Evolutionary conservation across 164 flowering plant genomes (phyloP), one percentile per base, ranked within the genome.

Genomic region (Vitis amurensis): DNA sequence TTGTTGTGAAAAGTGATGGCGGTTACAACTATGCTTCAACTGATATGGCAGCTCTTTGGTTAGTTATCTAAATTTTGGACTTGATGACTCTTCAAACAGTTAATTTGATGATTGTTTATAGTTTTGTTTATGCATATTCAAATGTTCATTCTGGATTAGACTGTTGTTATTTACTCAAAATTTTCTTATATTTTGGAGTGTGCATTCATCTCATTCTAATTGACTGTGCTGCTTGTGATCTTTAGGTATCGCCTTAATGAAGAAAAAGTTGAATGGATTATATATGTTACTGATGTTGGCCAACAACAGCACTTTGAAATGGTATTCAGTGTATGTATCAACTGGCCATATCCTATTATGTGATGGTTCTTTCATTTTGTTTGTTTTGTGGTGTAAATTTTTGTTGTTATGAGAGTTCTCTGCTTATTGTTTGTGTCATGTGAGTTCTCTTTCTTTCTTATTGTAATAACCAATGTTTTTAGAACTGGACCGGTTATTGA

Each of bases 11-110:
- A 87, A 91, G 89, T 19, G 99, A 95, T 79, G 98, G 99, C 61
- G 98, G 98, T 60, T 95, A 55, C 84, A 95, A 93, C 79, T 95
- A 95, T 79, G 96, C 96, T 59, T 93, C 99, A 59, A 95, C 99
- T 59, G 99, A 95, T 86, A 83, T 95, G 16, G 61, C 99, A 30
- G 98, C 99, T 70, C 81, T 95, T 72, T 93, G 99, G 98, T 95
- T 62, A 80, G 97, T 82, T 16, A 11, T 30, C 47, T 73, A 49
- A 50, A 16, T 29, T 31, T 13, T 50, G 11, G 47, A 37, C 19
- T 70, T n/a, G 14, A n/a, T 58, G 58, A 52, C 37, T 27, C 11
- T 14, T 29, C 8, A 65, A 8, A 3, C 14, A 37, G 44, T 37
- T 37, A 37, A 37, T 37, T 37, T 37, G 7, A 6, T 37, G 44